These are phyloP conservation scores for Cladosporium cucumerinum DNA, from an alignment of 2,329 filamentous ascomycete species.

Conservation along the genomic window DNA sequence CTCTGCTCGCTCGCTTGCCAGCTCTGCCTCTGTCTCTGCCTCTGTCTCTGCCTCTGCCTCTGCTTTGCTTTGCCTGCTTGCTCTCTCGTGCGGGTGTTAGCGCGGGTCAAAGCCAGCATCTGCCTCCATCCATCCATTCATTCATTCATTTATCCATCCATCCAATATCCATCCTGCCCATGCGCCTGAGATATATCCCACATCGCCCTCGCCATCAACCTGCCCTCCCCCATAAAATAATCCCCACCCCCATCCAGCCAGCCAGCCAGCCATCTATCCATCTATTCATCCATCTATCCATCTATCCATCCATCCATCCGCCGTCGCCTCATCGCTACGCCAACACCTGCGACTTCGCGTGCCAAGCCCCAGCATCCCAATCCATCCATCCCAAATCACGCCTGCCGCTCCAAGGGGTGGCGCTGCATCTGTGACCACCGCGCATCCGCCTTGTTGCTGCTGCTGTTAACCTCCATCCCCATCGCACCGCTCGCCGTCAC, in stretches of 20 bases:
- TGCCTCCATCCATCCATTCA: background rate
- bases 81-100: background rate
- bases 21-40: too few relatives aligned
- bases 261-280: background rate
- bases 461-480: background rate
- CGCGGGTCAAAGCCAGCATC: background rate
- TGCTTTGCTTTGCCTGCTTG: background rate
- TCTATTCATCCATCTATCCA: background rate
- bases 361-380: constrained; percentile 11
- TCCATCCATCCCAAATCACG: background rate
- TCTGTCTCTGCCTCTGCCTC: too few relatives aligned
- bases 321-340: constrained; percentile 13
- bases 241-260: background rate
- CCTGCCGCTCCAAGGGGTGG: constrained; percentile 5
- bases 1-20: background rate
- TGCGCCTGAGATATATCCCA: background rate
- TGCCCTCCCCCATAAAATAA: background rate
- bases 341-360: constrained; percentile 11
- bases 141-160: constrained; percentile 11
- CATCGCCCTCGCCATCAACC: background rate
- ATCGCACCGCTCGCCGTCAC: background rate
- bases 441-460: background rate
- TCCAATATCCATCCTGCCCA: constrained; percentile 9
- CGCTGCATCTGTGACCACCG: background rate
- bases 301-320: background rate